These are phyloP conservation scores for Daldinia childiae DNA, from an alignment of 495 filamentous ascomycete species.

Conservation along the genomic window DNA sequence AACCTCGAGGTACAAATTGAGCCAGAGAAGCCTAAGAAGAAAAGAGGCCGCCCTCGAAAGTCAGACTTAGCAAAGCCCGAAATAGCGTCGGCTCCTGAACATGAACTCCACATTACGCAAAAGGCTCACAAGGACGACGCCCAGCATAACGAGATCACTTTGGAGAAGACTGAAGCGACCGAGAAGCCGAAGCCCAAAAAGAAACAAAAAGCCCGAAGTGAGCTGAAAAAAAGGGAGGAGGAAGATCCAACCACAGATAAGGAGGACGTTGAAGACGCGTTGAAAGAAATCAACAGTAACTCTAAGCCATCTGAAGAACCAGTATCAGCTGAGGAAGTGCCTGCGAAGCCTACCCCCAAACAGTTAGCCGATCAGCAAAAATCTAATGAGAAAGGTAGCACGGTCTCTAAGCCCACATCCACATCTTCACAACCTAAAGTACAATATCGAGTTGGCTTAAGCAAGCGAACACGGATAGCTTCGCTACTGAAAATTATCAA, in stretches of 20 bases:
- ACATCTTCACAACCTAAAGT: constrained; percentile 54
- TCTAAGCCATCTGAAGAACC: constrained; percentile 26
- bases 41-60: constrained; percentile 43
- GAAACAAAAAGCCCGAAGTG: constrained; percentile 7
- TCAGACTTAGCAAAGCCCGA: constrained; percentile 31
- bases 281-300: constrained; percentile 40
- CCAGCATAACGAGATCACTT: neutral
- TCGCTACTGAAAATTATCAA: constrained; percentile 71
- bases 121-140: neutral
- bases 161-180: neutral
- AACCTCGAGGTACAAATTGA: constrained; percentile 13
- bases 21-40: constrained; percentile 41
- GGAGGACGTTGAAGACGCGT: constrained; percentile 12
- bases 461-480: constrained; percentile 70
- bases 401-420: constrained; percentile 1
- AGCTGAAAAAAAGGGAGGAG: neutral
- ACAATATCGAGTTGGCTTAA: constrained; percentile 72
- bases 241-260: constrained; percentile 1
- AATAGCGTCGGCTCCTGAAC: constrained; percentile 11
- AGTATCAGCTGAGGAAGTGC: neutral
- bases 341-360: constrained; percentile 12
- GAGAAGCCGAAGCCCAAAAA: constrained; percentile 18
- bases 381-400: constrained; percentile 20
- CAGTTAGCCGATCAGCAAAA: constrained; percentile 13
- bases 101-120: neutral